phyloP scores from a whole-genome alignment of 2,329 filamentous ascomycete genomes.

The Penicillium sp. region DNA sequence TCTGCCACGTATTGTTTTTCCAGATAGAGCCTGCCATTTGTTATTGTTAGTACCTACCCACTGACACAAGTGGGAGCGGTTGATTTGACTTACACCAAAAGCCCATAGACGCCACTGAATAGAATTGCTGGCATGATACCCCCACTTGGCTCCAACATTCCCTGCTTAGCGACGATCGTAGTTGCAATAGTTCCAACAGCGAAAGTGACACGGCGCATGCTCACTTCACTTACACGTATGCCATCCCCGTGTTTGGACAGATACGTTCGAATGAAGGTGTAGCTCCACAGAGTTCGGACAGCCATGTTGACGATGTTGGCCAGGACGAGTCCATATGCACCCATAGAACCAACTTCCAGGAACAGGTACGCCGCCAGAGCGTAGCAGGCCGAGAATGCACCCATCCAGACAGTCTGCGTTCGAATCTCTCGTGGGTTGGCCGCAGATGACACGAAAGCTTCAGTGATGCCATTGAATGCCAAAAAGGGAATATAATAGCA shows the following conservation, averaged over 20 bases:
- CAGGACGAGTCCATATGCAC: slow-evolving; percentile 77
- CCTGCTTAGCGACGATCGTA: slow-evolving; percentile 40
- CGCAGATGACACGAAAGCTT: slow-evolving; percentile 89
- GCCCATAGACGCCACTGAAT: slow-evolving; percentile 55
- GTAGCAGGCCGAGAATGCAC: slow-evolving; percentile 75
- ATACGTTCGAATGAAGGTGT: slow-evolving; percentile 68
- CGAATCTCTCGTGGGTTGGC: slow-evolving; percentile 75
- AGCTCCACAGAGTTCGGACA: slow-evolving; percentile 80
- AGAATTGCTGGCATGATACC: slow-evolving; percentile 52
- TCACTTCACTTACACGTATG: slow-evolving; percentile 47
- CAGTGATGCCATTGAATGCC: slow-evolving; percentile 85
- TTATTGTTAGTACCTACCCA: slow-evolving; percentile 24
- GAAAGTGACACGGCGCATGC: slow-evolving; percentile 50
- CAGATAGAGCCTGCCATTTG: slow-evolving; percentile 36
- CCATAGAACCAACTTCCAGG: slow-evolving; percentile 67
- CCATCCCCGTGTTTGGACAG: slow-evolving; percentile 53
- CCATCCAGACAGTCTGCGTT: slow-evolving; percentile 81
- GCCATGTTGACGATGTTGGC: slow-evolving; percentile 91
- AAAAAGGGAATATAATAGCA: slow-evolving; percentile 93
- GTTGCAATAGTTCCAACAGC: slow-evolving; percentile 50
- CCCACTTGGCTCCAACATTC: slow-evolving; percentile 9
- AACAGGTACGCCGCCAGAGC: slow-evolving; percentile 73
- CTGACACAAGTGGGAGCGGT: slow-evolving; percentile 3
- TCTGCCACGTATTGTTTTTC: slow-evolving; percentile 37
- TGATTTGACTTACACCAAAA: slow-evolving; percentile 61